Base-by-base conservation (phyloP, 225 moss, liverwort and hornwort genomes). In the Anthoceros angustus region DNA sequence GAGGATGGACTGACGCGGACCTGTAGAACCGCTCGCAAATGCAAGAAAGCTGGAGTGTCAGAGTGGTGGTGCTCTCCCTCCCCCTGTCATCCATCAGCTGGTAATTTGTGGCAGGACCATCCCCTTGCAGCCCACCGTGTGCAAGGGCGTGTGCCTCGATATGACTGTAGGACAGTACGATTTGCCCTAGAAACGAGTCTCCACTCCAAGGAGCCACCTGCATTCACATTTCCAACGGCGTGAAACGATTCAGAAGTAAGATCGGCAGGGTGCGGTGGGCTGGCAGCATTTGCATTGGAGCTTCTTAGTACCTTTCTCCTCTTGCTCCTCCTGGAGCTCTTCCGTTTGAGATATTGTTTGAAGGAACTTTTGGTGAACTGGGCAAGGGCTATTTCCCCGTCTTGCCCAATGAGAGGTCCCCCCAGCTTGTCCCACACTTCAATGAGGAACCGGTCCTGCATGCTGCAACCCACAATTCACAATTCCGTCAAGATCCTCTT, bases 171-270 rank as follows among this genome's bases (percentile, higher is more conserved):
- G 77, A 77, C 21, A 80, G 49, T 21, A 72, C 64, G 64, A 74
- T 74, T 61, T 77, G 80, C 32, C 80, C 80, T 38, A 80, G 74
- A 12, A 80, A 80, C 7, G 62, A 20, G 48, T 80, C 80, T 48
- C 80, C 77, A 71, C 70, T 72, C 74, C 77, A 72, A 40, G 80
- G 80, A 45, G 80, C 74, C 26, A 75, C 64, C 80, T 80, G 64
- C 41, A 66, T 40, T 32, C 18, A 25, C 40, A 48, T 45, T 40
- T 25, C 10, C 24, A 21, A 64, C 64, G 25, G 16, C 26, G 15
- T 64, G 14, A 64, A 4, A 41, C 21, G 25, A 9, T 11, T 10
- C 12, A 4, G 61, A 5, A 40, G 8, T 40, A 73, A 20, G 14
- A 48, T 16, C 3, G 67, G 3, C 42, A 68, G 23, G 24, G 43